Evolutionary conservation across 306 rosid species (phyloP).

Genomic region (Cucumis sativus): DNA sequence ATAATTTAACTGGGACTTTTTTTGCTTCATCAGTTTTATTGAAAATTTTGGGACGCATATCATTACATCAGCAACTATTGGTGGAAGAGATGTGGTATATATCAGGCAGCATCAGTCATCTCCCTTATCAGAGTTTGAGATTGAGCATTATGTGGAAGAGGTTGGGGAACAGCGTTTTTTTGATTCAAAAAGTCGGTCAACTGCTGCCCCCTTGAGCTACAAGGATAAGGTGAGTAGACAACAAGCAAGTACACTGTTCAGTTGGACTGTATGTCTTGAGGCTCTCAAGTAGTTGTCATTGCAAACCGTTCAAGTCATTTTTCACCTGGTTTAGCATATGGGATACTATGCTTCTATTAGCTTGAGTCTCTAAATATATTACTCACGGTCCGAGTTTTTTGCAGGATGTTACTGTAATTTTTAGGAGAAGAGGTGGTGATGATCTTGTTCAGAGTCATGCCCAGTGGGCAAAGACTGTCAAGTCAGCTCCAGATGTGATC

Average conservation of each 20-base stretch:
- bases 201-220: constrained; percentile 66
- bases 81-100: constrained; percentile 90
- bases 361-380: not conserved
- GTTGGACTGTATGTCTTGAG: not conserved
- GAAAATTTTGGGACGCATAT: constrained; percentile 94
- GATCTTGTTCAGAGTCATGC: constrained; percentile 94
- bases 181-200: constrained; percentile 34
- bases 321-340: not conserved
- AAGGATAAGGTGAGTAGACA: constrained; percentile 75
- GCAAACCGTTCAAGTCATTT: not conserved
- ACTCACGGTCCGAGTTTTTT: constrained; percentile 14
- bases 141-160: constrained; percentile 69
- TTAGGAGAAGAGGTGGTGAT: constrained; percentile 97
- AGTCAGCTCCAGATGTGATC: constrained; percentile 78
- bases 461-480: constrained; percentile 84
- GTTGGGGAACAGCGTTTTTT: constrained; percentile 72
- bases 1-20: constrained; percentile 2
- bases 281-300: not conserved
- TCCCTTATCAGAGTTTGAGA: constrained; percentile 53
- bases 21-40: constrained; percentile 63
- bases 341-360: not conserved
- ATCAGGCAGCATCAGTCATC: constrained; percentile 92
- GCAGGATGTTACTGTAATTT: constrained; percentile 96
- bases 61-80: constrained; percentile 85
- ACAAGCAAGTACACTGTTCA: not conserved